These are phyloP conservation scores for Wickerhamiella brachini DNA, from an alignment of 805 yeast genomes.

Conservation along the genomic window DNA sequence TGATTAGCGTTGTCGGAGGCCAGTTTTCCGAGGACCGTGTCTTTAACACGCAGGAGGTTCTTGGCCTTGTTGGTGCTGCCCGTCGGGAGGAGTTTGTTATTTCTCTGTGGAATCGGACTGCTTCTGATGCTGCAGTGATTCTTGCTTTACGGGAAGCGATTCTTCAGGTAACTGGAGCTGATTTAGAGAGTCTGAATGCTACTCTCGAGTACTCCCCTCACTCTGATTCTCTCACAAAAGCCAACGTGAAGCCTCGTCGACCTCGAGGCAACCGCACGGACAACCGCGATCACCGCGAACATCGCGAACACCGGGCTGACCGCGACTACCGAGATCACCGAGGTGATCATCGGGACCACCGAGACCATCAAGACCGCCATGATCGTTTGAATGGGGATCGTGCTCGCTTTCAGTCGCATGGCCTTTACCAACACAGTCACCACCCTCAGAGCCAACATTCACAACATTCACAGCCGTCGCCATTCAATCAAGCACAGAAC, in stretches of 20 bases:
- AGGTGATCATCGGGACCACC: neutral
- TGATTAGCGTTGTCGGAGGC: constrained; percentile 40
- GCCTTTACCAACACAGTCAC: neutral
- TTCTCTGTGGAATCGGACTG: constrained; percentile 43
- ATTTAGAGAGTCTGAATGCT: constrained; percentile 1
- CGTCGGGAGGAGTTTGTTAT: constrained; percentile 47
- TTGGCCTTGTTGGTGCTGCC: constrained; percentile 46
- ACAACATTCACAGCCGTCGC: neutral
- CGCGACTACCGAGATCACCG: neutral
- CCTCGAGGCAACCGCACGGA: neutral
- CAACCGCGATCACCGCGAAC: neutral
- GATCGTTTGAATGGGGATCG: too few relatives aligned
- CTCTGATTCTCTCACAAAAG: constrained; percentile 14
- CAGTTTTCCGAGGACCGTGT: constrained; percentile 31
- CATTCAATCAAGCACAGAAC: neutral
- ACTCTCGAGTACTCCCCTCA: constrained; percentile 22
- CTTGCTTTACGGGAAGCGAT: constrained; percentile 13
- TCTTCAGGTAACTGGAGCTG: neutral
- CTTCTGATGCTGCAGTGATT: constrained; percentile 22
- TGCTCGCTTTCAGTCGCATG: neutral
- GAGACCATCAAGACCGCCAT: too few relatives aligned
- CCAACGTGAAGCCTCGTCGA: neutral
- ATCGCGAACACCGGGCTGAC: neutral
- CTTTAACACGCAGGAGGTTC: constrained; percentile 29
- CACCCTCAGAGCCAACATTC: too few relatives aligned